These are phyloP conservation scores for Colletotrichum sidae DNA, from an alignment of 2,329 filamentous ascomycete species.

Conservation along the genomic window DNA sequence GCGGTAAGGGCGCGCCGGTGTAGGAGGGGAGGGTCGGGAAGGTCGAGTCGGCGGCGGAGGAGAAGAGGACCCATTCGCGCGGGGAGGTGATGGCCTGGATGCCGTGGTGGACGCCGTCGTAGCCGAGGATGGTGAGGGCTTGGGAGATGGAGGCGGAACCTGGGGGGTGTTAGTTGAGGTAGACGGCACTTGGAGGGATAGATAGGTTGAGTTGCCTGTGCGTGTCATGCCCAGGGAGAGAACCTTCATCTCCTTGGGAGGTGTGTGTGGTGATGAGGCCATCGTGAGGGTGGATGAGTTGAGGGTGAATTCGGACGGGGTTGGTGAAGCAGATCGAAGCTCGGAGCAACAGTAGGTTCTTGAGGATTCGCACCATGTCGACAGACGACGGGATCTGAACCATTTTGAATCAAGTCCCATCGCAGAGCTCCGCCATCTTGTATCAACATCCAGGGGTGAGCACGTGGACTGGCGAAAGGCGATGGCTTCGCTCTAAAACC, in stretches of 20 bases:
- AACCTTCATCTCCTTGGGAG: conserved; percentile 43
- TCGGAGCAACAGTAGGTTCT: background rate
- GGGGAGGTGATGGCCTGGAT: conserved; percentile 41
- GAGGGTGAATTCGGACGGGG: too few relatives aligned
- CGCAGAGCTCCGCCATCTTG: background rate
- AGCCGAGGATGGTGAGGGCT: conserved; percentile 47
- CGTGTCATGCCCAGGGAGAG: conserved; percentile 46
- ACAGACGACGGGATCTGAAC: background rate
- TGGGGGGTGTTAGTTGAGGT: background rate
- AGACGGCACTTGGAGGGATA: background rate
- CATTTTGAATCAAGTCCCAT: background rate
- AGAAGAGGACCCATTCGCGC: conserved; percentile 42
- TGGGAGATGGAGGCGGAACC: conserved; percentile 47
- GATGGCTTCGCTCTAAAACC: background rate
- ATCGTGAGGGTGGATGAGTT: background rate
- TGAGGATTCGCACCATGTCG: background rate
- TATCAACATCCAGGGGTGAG: background rate
- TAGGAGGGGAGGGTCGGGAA: conserved; percentile 41
- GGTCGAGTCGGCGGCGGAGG: conserved; percentile 45
- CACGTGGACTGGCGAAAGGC: conserved; percentile 24
- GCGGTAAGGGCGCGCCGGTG: conserved; percentile 37
- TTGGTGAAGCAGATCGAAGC: too few relatives aligned
- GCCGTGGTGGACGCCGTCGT: conserved; percentile 48
- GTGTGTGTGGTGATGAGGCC: background rate
- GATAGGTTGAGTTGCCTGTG: conserved; percentile 40